Evolutionary conservation across 768 basidiomycete genomes (phyloP).

Genomic region (Pisolithus sp.): DNA sequence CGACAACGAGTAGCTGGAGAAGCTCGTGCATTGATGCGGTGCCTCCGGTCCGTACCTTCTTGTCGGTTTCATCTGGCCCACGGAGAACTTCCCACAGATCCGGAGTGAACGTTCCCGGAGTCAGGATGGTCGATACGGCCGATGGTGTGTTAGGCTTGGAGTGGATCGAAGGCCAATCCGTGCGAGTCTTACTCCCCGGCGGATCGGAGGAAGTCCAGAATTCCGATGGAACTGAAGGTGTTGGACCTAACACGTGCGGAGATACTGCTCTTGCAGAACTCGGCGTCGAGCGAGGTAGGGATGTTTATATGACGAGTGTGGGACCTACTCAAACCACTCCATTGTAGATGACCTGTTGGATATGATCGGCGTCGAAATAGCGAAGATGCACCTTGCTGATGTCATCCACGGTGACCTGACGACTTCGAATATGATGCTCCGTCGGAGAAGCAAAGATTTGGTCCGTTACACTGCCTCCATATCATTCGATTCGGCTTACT

Average conservation of each 20-base stretch:
- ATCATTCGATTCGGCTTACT: not conserved
- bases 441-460: conserved; percentile 39
- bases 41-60: conserved; percentile 48
- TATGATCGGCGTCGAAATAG: conserved; percentile 79
- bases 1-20: conserved; percentile 77
- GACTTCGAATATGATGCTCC: conserved; percentile 97
- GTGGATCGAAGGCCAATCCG: conserved; percentile 80
- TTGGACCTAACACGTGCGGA: conserved; percentile 27
- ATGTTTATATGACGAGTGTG: not conserved
- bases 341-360: conserved; percentile 63
- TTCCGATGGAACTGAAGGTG: conserved; percentile 14
- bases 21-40: conserved; percentile 78
- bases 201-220: conserved; percentile 40
- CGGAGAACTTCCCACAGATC: conserved; percentile 31
- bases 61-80: not conserved
- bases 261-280: conserved; percentile 41
- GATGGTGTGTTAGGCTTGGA: conserved; percentile 86
- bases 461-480: conserved; percentile 25
- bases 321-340: not conserved
- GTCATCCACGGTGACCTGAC: conserved; percentile 95
- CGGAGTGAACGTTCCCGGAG: conserved; percentile 82
- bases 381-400: conserved; percentile 82
- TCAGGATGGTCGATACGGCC: conserved; percentile 79
- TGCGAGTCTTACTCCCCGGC: conserved; percentile 75
- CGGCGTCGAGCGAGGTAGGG: conserved; percentile 55